Conservation (phyloP, 208 protist species). For the Polymyxa betae region DNA sequence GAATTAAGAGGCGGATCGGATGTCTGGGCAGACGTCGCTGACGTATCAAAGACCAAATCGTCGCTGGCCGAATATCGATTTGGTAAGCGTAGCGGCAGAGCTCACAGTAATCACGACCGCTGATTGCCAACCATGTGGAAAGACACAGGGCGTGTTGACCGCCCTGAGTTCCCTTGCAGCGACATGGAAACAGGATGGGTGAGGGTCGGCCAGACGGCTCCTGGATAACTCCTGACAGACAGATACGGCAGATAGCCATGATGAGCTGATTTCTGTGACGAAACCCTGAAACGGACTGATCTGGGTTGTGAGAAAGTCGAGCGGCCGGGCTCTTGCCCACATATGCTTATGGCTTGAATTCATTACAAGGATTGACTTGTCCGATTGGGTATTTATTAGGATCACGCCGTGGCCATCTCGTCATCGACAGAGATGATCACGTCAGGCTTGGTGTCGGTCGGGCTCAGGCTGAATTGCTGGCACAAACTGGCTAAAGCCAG, state of each 20-base stretch:
- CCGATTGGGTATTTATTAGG: background rate
- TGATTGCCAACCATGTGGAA: background rate
- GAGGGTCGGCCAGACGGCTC: background rate
- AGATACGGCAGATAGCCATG: background rate
- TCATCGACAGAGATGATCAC: background rate
- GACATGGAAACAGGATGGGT: background rate
- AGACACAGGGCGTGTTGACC: background rate
- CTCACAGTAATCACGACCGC: background rate
- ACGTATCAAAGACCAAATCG: background rate
- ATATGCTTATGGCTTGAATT: background rate
- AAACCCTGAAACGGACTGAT: background rate
- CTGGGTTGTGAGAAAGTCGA: background rate
- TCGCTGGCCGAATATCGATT: background rate
- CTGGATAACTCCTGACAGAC: background rate
- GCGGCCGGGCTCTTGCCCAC: background rate
- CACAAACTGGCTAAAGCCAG: background rate
- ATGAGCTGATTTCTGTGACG: too few species aligned
- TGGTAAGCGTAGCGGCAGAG: background rate
- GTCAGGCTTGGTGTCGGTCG: background rate
- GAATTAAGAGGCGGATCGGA: background rate
- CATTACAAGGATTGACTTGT: background rate
- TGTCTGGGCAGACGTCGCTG: background rate
- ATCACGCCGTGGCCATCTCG: background rate
- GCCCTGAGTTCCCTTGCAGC: background rate
- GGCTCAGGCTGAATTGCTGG: background rate